Conservation (phyloP, 441 rosid genomes). For the Gossypium davidsonii region DNA sequence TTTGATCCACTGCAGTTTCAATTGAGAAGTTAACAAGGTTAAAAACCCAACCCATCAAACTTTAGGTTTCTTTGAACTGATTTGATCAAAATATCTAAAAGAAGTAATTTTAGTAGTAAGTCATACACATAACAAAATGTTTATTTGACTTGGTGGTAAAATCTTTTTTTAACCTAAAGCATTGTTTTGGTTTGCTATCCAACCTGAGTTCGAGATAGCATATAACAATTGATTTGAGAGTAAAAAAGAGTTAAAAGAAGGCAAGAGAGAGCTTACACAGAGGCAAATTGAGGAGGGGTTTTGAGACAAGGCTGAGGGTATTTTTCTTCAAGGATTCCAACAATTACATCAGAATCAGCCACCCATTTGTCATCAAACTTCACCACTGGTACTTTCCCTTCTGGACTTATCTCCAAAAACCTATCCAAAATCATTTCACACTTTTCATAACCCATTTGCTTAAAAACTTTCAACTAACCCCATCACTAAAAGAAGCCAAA, state of each 20-base stretch:
- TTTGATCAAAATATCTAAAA: too few species aligned
- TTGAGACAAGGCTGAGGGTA: conserved; percentile 65
- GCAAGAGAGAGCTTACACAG: conserved; percentile 42
- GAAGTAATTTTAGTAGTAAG: too few species aligned
- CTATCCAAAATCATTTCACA: conserved; percentile 21
- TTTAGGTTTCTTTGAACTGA: too few species aligned
- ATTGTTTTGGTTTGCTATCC: too few species aligned
- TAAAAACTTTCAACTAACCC: neutral
- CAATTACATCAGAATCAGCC: conserved; percentile 79
- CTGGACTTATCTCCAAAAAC: conserved; percentile 75
- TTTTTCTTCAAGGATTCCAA: conserved; percentile 69
- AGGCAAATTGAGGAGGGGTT: conserved; percentile 57
- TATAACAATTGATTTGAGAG: neutral
- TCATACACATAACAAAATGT: too few species aligned
- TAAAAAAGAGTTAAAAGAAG: neutral
- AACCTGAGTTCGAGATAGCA: too few species aligned
- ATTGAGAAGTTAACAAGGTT: neutral
- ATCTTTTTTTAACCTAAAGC: too few species aligned
- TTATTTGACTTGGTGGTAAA: too few species aligned
- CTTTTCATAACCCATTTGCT: conserved; percentile 11
- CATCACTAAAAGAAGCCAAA: neutral
- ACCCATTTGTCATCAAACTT: conserved; percentile 86
- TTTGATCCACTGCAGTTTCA: conserved; percentile 48
- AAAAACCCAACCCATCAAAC: neutral
- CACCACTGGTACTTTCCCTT: conserved; percentile 70